Percentiles rank a stretch among this genome's conserved stretches.
These are phyloP conservation scores for Lipomyces chichibuensis DNA, from an alignment of 805 yeast genomes.

Conservation along the genomic window DNA sequence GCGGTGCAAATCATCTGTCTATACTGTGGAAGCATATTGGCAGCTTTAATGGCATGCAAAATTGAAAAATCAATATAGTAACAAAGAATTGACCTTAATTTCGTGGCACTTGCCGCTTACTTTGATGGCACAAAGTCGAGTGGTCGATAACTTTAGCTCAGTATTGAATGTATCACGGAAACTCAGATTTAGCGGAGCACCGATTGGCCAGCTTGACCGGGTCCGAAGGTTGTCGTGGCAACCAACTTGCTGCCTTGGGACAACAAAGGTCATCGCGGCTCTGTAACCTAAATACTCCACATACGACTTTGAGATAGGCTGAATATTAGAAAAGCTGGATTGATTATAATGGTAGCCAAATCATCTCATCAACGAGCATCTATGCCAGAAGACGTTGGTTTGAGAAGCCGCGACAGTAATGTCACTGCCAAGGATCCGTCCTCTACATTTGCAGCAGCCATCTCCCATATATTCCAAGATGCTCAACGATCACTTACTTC, in stretches of 20 bases:
- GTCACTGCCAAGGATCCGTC: background rate
- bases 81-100: background rate
- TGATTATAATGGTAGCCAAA: background rate
- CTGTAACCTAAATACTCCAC: background rate
- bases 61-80: background rate
- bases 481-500: constrained; percentile 75
- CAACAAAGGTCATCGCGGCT: background rate
- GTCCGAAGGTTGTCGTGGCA: background rate
- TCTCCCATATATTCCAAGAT: constrained; percentile 72
- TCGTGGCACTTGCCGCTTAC: background rate
- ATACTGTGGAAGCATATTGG: background rate
- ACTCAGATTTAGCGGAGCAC: background rate
- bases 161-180: background rate
- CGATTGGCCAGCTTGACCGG: background rate
- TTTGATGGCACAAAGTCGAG: background rate
- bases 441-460: constrained; percentile 8
- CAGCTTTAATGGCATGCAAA: background rate
- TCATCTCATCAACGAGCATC: background rate
- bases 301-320: background rate
- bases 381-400: background rate
- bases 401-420: background rate
- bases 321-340: background rate
- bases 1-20: background rate
- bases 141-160: background rate
- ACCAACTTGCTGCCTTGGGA: background rate